Evolutionary conservation across 2,329 filamentous ascomycete genomes (phyloP).

Genomic region (Pseudogymnoascus sp.): DNA sequence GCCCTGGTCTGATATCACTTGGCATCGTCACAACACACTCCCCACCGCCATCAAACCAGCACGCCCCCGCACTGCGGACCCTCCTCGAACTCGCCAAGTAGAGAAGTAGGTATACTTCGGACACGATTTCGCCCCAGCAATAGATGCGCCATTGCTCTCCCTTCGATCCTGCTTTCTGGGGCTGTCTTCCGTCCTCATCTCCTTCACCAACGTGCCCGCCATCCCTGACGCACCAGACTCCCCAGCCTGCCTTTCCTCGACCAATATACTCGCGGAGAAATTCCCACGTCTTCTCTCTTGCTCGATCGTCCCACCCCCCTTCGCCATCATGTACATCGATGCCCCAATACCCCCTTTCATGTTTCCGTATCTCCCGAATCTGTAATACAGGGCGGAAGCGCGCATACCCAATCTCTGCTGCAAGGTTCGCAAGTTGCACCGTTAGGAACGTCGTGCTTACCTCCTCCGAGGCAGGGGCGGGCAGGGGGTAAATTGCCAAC

Average conservation of each 20-base stretch:
- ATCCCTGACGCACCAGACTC: constrained; percentile 47
- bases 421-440: constrained; percentile 44
- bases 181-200: not conserved
- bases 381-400: constrained; percentile 47
- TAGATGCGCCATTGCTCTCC: constrained; percentile 45
- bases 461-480: constrained; percentile 42
- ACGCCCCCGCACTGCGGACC: constrained; percentile 48
- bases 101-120: constrained; percentile 67
- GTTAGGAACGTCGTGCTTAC: constrained; percentile 52
- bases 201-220: not conserved
- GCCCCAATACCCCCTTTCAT: constrained; percentile 75
- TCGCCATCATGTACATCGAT: constrained; percentile 43
- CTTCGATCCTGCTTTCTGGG: not conserved
- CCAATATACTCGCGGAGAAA: constrained; percentile 54
- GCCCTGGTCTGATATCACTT: constrained; percentile 29
- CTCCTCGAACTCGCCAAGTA: constrained; percentile 63
- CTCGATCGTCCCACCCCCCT: constrained; percentile 41
- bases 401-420: constrained; percentile 42
- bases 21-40: constrained; percentile 46
- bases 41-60: constrained; percentile 62
- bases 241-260: constrained; percentile 58
- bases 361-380: constrained; percentile 42
- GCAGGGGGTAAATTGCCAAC: constrained; percentile 45
- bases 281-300: constrained; percentile 52
- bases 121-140: constrained; percentile 68